Evolutionary conservation across 176 grass and related monocot genomes (phyloP), one percentile per base, ranked within the genome.

Genomic region (Elaeis guineensis): DNA sequence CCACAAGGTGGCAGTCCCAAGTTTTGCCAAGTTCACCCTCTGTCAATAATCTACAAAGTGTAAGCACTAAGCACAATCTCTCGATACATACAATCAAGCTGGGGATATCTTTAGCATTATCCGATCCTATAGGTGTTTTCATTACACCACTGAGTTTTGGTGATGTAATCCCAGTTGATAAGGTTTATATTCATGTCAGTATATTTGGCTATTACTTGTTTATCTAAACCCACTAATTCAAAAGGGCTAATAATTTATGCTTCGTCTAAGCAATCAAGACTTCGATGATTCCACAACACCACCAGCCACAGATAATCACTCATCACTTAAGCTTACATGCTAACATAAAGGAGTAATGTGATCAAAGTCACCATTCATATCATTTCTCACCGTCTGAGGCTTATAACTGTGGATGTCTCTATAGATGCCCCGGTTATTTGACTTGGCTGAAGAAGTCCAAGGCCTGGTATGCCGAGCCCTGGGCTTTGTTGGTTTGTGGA

Each of bases 11-110:
- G 71, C 50, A 1, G 78, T 81, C 71, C 71, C 78, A 5, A 81
- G 70, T 60, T 81, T 81, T n/a, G 78, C 60, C 58, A 81, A 67
- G 62, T 81, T 73, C 29, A 81, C 57, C 49, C 71, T 75, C 78
- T 81, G 78, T 56, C 62, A 66, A 22, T 54, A 5, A 62, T 62
- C 49, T 56, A 59, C 30, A 5, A 22, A 15, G n/a, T 63, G 61
- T 39, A 2, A 30, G 28, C 28, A 30, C 28, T 50, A 21, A 63
- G 61, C 61, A 23, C 2, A 21, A 11, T 11, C 19, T 21, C 1
- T 49, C 59, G 7, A 14, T 29, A 56, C 49, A 20, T 39, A 39
- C 12, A 12, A 39, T 39, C 8, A 39, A 39, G 32, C 8, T 2
- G 32, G 8, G 32, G 32, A 39, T 39, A 39, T 11, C 32, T 39